Conservation (phyloP, 1,284 basidiomycete genomes). For the Erythrobasidium hasegawianum region DNA sequence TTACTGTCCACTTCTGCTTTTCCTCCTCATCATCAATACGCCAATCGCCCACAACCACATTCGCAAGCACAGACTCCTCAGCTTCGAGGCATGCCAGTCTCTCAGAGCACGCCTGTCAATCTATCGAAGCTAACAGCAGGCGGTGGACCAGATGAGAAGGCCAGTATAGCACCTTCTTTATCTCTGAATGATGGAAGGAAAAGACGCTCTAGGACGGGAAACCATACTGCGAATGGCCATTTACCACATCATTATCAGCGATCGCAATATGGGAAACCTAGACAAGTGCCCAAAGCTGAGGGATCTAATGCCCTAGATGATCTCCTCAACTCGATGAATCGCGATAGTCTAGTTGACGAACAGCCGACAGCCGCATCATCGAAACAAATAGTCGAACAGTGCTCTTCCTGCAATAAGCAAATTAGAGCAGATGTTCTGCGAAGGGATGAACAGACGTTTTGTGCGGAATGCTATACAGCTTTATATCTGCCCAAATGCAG, state of each 20-base stretch:
- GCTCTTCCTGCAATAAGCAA: conserved; percentile 12
- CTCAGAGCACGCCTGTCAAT: conserved; percentile 18
- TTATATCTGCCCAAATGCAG: conserved; percentile 46
- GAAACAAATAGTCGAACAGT: background rate
- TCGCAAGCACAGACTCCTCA: background rate
- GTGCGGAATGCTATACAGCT: conserved; percentile 44
- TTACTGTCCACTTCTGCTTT: background rate
- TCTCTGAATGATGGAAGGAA: background rate
- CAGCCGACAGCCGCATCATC: too few species aligned
- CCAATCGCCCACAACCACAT: background rate
- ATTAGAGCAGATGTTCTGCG: conserved; percentile 7
- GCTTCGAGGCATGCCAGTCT: conserved; percentile 8
- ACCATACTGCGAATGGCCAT: background rate
- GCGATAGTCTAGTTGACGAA: conserved; percentile 1
- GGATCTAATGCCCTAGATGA: conserved; percentile 23
- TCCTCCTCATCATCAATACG: background rate
- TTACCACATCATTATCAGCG: background rate
- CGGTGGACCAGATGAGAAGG: background rate
- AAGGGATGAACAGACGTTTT: conserved; percentile 38
- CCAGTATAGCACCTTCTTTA: background rate
- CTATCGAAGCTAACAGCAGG: background rate
- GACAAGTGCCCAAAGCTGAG: background rate
- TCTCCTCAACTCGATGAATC: conserved; percentile 29
- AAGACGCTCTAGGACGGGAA: background rate
- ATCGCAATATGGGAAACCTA: background rate